Evolutionary conservation across 2,329 filamentous ascomycete species (phyloP).

Genomic region (Ustulina deusta): DNA sequence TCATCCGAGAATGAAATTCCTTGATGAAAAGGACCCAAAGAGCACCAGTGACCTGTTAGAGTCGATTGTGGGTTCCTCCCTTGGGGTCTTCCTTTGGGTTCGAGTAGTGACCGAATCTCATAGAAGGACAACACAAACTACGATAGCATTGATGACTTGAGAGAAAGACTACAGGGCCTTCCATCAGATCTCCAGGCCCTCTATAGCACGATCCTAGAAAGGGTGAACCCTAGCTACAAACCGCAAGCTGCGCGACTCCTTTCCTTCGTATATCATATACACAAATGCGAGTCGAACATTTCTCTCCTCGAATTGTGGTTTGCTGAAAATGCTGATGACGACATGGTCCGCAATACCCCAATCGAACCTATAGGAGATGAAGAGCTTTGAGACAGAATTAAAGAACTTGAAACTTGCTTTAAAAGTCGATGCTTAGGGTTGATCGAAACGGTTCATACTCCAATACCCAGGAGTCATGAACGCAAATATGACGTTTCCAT

Average conservation of each 20-base stretch:
- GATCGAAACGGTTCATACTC: slow-evolving; percentile 28
- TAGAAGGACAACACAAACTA: slow-evolving; percentile 39
- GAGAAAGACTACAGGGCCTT: slow-evolving; percentile 34
- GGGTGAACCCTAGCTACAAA: slow-evolving; percentile 30
- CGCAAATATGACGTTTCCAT: background rate
- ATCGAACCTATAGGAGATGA: slow-evolving; percentile 30
- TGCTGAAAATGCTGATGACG: slow-evolving; percentile 35
- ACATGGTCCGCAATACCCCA: slow-evolving; percentile 22
- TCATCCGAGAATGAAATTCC: slow-evolving; percentile 34
- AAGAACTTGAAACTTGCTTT: slow-evolving; percentile 36
- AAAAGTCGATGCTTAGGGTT: slow-evolving; percentile 41
- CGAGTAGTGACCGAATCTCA: slow-evolving; percentile 40
- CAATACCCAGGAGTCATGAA: background rate
- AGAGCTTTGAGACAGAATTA: slow-evolving; percentile 27
- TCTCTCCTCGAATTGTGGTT: slow-evolving; percentile 40
- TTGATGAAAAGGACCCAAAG: slow-evolving; percentile 23
- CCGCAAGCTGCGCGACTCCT: slow-evolving; percentile 36
- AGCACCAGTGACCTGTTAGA: slow-evolving; percentile 22
- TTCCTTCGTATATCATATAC: slow-evolving; percentile 20
- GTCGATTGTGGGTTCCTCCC: slow-evolving; percentile 36
- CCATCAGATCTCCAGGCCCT: slow-evolving; percentile 41
- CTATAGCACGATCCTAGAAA: slow-evolving; percentile 37
- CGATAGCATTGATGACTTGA: slow-evolving; percentile 40
- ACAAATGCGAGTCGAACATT: background rate
- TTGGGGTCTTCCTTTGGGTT: slow-evolving; percentile 44